A percentile compares a stretch with the other conserved stretches of the same genome.
These are phyloP conservation scores for Glaciozyma martinii DNA, from an alignment of 768 basidiomycete species.

Conservation along the genomic window DNA sequence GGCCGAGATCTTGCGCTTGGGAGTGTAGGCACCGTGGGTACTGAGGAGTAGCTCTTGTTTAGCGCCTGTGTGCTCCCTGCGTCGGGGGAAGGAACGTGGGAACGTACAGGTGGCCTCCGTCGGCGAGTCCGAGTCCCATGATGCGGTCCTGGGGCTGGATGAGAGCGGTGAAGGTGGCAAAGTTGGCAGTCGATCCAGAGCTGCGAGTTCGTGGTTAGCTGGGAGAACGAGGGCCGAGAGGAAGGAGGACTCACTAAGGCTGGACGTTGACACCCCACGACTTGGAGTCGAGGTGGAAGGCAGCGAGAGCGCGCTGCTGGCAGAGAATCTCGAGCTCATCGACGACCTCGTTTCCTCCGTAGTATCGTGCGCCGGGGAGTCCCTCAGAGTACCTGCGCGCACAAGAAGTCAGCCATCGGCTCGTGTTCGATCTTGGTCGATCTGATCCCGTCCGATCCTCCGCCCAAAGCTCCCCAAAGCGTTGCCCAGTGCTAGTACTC, in stretches of 20 bases:
- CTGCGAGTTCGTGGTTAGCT: not conserved
- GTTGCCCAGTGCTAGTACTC: not conserved
- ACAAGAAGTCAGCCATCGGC: not conserved
- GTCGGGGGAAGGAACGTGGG: no score
- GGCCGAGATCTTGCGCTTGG: slow-evolving; percentile 98
- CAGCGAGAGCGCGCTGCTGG: slow-evolving; percentile 88
- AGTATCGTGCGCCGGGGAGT: slow-evolving; percentile 70
- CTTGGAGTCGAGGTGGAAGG: slow-evolving; percentile 82
- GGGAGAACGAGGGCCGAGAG: not conserved
- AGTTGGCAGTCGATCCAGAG: slow-evolving; percentile 49
- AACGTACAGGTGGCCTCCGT: slow-evolving; percentile 66
- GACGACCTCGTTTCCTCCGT: slow-evolving; percentile 75
- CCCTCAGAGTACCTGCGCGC: slow-evolving; percentile 69
- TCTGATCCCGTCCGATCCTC: no score
- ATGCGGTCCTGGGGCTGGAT: slow-evolving; percentile 95
- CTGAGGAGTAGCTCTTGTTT: slow-evolving; percentile 37
- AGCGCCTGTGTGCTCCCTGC: not conserved
- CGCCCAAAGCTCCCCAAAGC: no score
- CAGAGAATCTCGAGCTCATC: slow-evolving; percentile 92
- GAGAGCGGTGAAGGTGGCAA: slow-evolving; percentile 89
- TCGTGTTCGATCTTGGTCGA: not conserved
- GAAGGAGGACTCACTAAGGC: slow-evolving; percentile 70
- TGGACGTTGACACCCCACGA: slow-evolving; percentile 98
- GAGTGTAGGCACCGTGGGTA: slow-evolving; percentile 84
- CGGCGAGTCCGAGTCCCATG: slow-evolving; percentile 97